Evolutionary conservation across 805 yeast species (phyloP), one percentile per base, ranked within the genome.

Genomic region (Nakazawaea siamensis): DNA sequence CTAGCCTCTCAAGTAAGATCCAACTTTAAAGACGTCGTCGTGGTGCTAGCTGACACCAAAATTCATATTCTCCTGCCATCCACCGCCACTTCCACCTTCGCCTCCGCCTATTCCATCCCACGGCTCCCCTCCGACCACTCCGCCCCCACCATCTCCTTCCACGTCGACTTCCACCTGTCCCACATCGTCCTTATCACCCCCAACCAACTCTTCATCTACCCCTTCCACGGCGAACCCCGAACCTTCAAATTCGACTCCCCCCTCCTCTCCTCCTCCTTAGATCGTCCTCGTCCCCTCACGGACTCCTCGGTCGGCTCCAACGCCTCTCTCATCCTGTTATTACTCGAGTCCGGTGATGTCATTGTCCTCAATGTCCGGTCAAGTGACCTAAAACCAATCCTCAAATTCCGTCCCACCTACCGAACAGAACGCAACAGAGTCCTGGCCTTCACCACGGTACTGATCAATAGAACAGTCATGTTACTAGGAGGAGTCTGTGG

Each of bases 401-500:
- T 17, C 14, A 24, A 12, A 12, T 24, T 1, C 7, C 37, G 34
- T 14, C 24, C 25, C 28, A 34, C 26, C 17, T n/a, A n/a, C n/a
- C n/a, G 10, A 20, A 20, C 7, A 20, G 23, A 20, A 20, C 7
- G 23, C 23, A 20, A 10, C 23, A 20, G 23, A 7, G 10, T 20
- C 23, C 10, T 20, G 7, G 7, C 7, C 23, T 20, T 20, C 10
- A 8, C 23, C 23, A 20, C 54, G 15, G 37, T 56, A 2, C 46
- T 51, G 3, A 31, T 59, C 11, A 57, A 49, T 33, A 43, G 58
- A 1, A 26, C 50, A 28, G 49, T 58, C 6, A 36, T 51, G 16
- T 46, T 62, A 7, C 53, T 68, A 6, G 68, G 70, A 0, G 65
- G 66, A 2, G 60, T 51, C 38, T 58, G 63, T 40, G 74, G 75